These are phyloP conservation scores for Ustilago lituana DNA, from an alignment of 1,284 basidiomycete genomes.

Conservation along the genomic window DNA sequence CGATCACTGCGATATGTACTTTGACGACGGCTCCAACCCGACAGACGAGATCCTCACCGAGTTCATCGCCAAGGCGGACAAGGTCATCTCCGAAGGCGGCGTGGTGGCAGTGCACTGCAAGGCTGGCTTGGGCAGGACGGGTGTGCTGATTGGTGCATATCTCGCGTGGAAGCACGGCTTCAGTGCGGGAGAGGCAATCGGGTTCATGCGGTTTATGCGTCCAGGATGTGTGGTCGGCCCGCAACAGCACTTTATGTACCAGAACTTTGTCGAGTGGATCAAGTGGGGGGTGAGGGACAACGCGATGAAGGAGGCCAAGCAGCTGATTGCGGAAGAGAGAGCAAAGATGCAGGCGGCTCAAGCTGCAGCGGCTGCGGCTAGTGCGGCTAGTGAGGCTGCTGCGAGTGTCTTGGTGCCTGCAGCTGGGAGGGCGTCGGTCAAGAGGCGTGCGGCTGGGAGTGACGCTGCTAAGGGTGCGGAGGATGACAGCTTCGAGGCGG, in stretches of 20 bases:
- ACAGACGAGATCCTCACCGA: conserved; percentile 90
- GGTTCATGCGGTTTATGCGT: conserved; percentile 95
- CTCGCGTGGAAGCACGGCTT: conserved; percentile 99
- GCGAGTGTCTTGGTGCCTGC: no score
- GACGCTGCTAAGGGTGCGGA: conserved; percentile 16
- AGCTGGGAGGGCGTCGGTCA: no score
- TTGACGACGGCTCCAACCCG: conserved; percentile 98
- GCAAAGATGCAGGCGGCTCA: conserved; percentile 13
- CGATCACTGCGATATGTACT: conserved; percentile 84
- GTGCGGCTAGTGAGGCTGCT: neutral
- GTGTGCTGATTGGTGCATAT: conserved; percentile 91
- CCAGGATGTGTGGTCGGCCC: conserved; percentile 93
- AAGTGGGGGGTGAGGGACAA: conserved; percentile 59
- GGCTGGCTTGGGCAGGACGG: conserved; percentile 89
- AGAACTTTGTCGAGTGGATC: conserved; percentile 70
- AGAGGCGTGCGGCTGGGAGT: conserved; percentile 18
- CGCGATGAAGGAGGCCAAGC: conserved; percentile 30
- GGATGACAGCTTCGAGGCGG: conserved; percentile 18
- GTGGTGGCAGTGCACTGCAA: conserved; percentile 89
- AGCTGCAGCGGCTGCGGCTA: conserved; percentile 1
- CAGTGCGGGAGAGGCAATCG: conserved; percentile 95
- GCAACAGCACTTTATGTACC: conserved; percentile 89
- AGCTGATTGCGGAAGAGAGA: conserved; percentile 27
- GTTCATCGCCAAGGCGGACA: conserved; percentile 86
- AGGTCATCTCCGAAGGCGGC: conserved; percentile 78